Base-by-base conservation (phyloP, 805 yeast species). In the Brettanomyces anomalus region DNA sequence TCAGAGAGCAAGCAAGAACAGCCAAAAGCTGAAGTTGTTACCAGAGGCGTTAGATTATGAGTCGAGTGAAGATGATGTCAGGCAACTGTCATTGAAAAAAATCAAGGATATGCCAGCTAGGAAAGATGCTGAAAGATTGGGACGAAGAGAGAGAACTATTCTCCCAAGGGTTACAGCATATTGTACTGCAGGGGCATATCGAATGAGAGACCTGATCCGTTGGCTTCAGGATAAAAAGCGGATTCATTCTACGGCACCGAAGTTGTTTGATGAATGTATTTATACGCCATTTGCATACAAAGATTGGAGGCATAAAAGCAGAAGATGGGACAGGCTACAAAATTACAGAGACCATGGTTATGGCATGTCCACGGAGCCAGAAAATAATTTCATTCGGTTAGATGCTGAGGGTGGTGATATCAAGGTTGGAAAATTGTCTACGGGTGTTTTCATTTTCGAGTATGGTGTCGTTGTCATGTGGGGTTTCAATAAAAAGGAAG, bases 391-490 rank as follows among this genome's bases (percentile, higher is more conserved):
- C 10, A 84, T 84, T 6, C 64, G 94, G 48, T 64, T 90, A 33
- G 95, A 87, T 46, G 96, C 86, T 54, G 96, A 89, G 59, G 97
- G 97, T 44, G 96, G 96, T 28, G 96, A 88, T 51, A 85, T 90
- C 41, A 90, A 87, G 53, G 80, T 90, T 39, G 87, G 89, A 41
- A 82, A 81, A 53, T 72, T 76, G 46, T 72, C 76, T 24, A 81
- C 81, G 8, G 97, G 89, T 57, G 69, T 88, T 7, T 93, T 89
- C 56, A 68, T 93, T 6, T 93, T 93, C 66, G 96, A 89, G 55
- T 93, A 93, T 61, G 98, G 98, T 17, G 98, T 93, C n/a, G 79
- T 87, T 28, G 95, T 93, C 1, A 65, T 93, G 68, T 93, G 98
- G 98, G 98, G 98, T 0, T 93, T 86, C 56, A 77, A 87, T 2